These are phyloP conservation scores for Saitozyma podzolica DNA, from an alignment of 768 basidiomycete species.

Conservation along the genomic window DNA sequence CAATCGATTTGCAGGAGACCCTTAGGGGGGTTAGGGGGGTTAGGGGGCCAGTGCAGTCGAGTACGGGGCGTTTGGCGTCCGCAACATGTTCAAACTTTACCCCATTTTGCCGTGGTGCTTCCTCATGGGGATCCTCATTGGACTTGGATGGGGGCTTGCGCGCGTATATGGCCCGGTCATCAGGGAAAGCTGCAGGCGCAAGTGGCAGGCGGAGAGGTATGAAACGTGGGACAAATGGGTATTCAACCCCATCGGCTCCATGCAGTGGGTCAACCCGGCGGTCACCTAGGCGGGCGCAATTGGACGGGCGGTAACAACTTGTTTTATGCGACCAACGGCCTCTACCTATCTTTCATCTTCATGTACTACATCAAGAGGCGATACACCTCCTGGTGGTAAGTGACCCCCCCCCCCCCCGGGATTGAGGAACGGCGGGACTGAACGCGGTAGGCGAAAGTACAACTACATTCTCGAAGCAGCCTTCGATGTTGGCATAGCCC, in stretches of 20 bases:
- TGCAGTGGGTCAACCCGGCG: conserved; percentile 5
- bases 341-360: conserved; percentile 19
- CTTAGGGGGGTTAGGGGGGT: no score
- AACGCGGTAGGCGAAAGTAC: no score
- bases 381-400: conserved; percentile 34
- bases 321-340: conserved; percentile 16
- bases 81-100: conserved; percentile 6
- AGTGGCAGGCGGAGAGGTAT: not conserved
- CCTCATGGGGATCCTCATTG: conserved; percentile 45
- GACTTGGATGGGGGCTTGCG: conserved; percentile 50
- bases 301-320: conserved; percentile 16
- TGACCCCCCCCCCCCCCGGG: no score
- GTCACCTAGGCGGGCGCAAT: not conserved
- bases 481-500: conserved; percentile 1
- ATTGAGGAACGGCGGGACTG: no score
- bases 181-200: not conserved
- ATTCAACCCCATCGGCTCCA: not conserved
- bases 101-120: conserved; percentile 28
- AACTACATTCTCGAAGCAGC: not conserved
- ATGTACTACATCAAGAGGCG: conserved; percentile 23
- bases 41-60: no score
- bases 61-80: conserved; percentile 1
- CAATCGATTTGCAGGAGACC: no score
- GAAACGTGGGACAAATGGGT: conserved; percentile 1
- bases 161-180: not conserved